Evolutionary conservation across 495 filamentous ascomycete genomes (phyloP).

Genomic region (Trypethelium eluteriae): DNA sequence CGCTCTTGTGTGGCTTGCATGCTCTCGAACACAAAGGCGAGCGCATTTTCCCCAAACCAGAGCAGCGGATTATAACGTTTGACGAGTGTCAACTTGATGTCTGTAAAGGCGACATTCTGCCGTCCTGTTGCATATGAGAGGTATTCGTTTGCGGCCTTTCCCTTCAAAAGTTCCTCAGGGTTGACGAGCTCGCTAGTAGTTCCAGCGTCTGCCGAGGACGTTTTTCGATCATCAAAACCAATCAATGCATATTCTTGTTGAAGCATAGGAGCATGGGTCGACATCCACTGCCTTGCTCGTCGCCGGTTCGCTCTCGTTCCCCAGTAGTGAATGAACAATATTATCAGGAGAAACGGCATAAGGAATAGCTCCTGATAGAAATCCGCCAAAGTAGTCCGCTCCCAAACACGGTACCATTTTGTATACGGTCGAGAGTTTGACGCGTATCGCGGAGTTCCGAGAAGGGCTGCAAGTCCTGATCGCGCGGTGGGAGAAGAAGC

Average conservation of each 20-base stretch:
- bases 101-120: slow-evolving; percentile 85
- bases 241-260: slow-evolving; percentile 81
- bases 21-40: slow-evolving; percentile 74
- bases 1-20: slow-evolving; percentile 58
- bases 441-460: slow-evolving; percentile 11
- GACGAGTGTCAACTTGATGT: slow-evolving; percentile 69
- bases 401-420: slow-evolving; percentile 94
- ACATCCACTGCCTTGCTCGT: slow-evolving; percentile 73
- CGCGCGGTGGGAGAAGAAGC: slow-evolving; percentile 41
- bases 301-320: slow-evolving; percentile 71
- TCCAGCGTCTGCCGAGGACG: slow-evolving; percentile 31
- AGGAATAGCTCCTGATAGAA: slow-evolving; percentile 85
- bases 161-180: slow-evolving; percentile 62
- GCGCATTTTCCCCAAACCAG: slow-evolving; percentile 55
- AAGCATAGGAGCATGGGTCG: slow-evolving; percentile 61
- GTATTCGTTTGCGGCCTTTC: slow-evolving; percentile 77
- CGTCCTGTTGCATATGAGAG: slow-evolving; percentile 85
- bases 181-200: slow-evolving; percentile 33
- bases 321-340: slow-evolving; percentile 74
- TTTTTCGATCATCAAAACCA: slow-evolving; percentile 55
- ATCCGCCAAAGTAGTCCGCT: slow-evolving; percentile 70
- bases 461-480: slow-evolving; percentile 19
- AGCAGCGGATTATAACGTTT: slow-evolving; percentile 87
- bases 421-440: slow-evolving; percentile 55
- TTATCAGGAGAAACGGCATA: slow-evolving; percentile 59